Conservation (phyloP, 306 rosid species). For the Prunus persica region Prunus_persica_NCBIv2 NC_034009.1:25696001-25696500, state of each 20-base stretch:
- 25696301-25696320: slow-evolving; percentile 7
- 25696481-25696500: too few species aligned
- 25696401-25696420: slow-evolving; percentile 35
- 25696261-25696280: slow-evolving; percentile 6
- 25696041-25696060: neutral
- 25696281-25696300: neutral
- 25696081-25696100: neutral
- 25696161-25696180: neutral
- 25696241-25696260: neutral
- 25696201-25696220: neutral
- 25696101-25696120: neutral
- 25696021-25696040: slow-evolving; percentile 29
- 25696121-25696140: neutral
- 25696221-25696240: neutral
- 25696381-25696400: slow-evolving; percentile 52
- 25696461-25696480: too few species aligned
- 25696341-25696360: slow-evolving; percentile 46
- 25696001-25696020: slow-evolving; percentile 41
- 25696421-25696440: slow-evolving; percentile 23
- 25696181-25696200: too few species aligned
- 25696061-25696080: neutral
- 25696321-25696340: slow-evolving; percentile 32
- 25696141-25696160: neutral
- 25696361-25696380: slow-evolving; percentile 44
- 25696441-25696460: too few species aligned